phyloP scores from a whole-genome alignment of 352 stramenopile species.

The Globisporangium yorkense region DNA sequence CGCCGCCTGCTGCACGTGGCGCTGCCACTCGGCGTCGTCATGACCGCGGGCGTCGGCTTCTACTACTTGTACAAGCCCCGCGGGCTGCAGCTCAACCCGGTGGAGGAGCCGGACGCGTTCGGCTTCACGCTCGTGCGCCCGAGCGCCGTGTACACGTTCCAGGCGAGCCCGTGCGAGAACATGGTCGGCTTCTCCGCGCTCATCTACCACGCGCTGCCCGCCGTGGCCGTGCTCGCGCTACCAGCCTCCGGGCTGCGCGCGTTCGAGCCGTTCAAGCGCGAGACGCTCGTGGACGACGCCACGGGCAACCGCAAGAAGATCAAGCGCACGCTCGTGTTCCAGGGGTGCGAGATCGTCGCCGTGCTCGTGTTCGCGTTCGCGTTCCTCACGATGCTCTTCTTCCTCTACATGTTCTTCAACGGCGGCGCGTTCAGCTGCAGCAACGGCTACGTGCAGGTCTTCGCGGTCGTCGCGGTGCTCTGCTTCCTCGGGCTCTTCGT shows the following conservation, averaged over 20 bases:
- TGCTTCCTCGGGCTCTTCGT: constrained; percentile 60
- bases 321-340: constrained; percentile 64
- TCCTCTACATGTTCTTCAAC: constrained; percentile 83
- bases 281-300: constrained; percentile 26
- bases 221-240: constrained; percentile 53
- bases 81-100: constrained; percentile 34
- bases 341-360: constrained; percentile 59
- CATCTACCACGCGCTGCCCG: constrained; percentile 61
- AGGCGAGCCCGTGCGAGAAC: constrained; percentile 64
- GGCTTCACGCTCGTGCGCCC: constrained; percentile 52
- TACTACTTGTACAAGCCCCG: constrained; percentile 70
- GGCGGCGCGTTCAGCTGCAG: constrained; percentile 54
- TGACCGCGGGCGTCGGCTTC: constrained; percentile 41
- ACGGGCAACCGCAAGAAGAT: constrained; percentile 63
- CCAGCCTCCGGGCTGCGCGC: constrained; percentile 44
- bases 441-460: constrained; percentile 42
- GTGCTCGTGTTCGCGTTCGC: constrained; percentile 52
- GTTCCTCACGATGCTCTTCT: constrained; percentile 55
- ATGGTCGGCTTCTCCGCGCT: constrained; percentile 71
- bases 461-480: constrained; percentile 40
- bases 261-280: constrained; percentile 74
- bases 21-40: constrained; percentile 26
- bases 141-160: constrained; percentile 54
- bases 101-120: constrained; percentile 15
- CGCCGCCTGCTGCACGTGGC: constrained; percentile 45